Conservation (phyloP, 352 stramenopile genomes). For the Globisporangium cystogenes region DNA sequence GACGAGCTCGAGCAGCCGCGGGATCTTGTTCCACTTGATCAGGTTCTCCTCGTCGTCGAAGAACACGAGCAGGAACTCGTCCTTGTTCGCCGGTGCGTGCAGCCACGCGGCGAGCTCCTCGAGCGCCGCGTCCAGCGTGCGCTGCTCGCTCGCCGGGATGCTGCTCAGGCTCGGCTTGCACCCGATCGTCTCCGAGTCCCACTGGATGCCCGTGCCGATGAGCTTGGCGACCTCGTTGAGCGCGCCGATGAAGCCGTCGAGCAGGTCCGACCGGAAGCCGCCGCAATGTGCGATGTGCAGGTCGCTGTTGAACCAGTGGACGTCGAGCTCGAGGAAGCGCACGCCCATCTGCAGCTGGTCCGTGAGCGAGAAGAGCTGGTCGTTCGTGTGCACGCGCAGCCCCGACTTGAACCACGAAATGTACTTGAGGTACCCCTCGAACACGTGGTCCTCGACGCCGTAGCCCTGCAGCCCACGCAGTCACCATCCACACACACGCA, state of each 20-base stretch:
- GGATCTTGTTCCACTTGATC: slow-evolving; percentile 77
- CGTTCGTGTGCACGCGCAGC: slow-evolving; percentile 55
- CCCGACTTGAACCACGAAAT: slow-evolving; percentile 48
- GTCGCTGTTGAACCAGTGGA: slow-evolving; percentile 66
- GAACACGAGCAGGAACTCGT: slow-evolving; percentile 80
- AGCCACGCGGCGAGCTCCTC: slow-evolving; percentile 52
- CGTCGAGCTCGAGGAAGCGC: slow-evolving; percentile 61
- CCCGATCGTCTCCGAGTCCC: slow-evolving; percentile 63
- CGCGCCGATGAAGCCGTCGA: slow-evolving; percentile 54
- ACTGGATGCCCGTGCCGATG: slow-evolving; percentile 52
- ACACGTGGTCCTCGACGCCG: slow-evolving; percentile 61
- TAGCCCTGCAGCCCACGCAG: slow-evolving; percentile 33
- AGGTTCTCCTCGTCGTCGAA: slow-evolving; percentile 78
- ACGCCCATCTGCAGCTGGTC: slow-evolving; percentile 63
- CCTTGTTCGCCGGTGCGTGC: slow-evolving; percentile 39
- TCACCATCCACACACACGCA: no score
- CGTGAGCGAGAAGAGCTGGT: slow-evolving; percentile 63
- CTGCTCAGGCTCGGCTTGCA: slow-evolving; percentile 68
- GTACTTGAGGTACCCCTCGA: slow-evolving; percentile 52
- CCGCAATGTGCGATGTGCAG: slow-evolving; percentile 65
- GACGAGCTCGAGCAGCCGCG: slow-evolving; percentile 55
- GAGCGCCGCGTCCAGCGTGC: slow-evolving; percentile 34
- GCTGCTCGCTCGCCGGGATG: slow-evolving; percentile 54
- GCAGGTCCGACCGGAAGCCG: slow-evolving; percentile 46
- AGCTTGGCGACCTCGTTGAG: slow-evolving; percentile 61